Evolutionary conservation across 2,329 filamentous ascomycete species (phyloP), one percentile per base, ranked within the genome.

Genomic region (Sarocladiaceae sp.): DNA sequence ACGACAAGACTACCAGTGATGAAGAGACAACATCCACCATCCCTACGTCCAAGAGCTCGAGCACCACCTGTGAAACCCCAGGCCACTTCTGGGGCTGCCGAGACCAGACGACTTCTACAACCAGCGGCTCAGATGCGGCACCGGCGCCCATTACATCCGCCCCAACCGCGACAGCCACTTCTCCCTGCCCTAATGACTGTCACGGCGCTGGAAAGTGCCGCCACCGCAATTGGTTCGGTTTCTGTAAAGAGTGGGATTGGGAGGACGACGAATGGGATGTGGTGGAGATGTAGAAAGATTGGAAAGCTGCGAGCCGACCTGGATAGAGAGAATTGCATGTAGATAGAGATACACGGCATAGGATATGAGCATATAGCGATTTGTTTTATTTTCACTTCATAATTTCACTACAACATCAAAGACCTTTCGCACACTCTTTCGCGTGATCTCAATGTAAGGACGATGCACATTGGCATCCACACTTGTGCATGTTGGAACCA

Each of bases 1-100:
- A 79, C n/a, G 78, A 55, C 29, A 50, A 50, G 50, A 55, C 51
- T 3, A 57, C 65, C 2, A 64, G 63, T 1, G 59, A 64, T 3
- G 59, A 63, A 2, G 22, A 47, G 52, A 42, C 58, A 8, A 57
- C 61, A 6, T 66, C 62, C 11, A 56, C 61, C 4, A 57, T 57
- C 15, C 58, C 56, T 11, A 60, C 56, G 2, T 53, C 54, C 7
- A 56, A 55, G 13, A 52, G 52, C 12, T 52, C 50, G 3, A 52
- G 18, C 7, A 46, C 28, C 13, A 53, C 52, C 15, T 80, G 76
- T 57, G 56, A 69, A 37, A 72, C 69, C 2, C 76, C 76, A 1
- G 76, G 77, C 4, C 59, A 67, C 23, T 75, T 79, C 51, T 52
- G 51, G 51, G 51, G 89, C 20, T 91, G 84, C 64, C 71, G 88